Percentiles rank a stretch among this genome's conserved stretches.
Conservation (phyloP, 2,329 filamentous ascomycete species). For the Diaporthe nobilis region DNA sequence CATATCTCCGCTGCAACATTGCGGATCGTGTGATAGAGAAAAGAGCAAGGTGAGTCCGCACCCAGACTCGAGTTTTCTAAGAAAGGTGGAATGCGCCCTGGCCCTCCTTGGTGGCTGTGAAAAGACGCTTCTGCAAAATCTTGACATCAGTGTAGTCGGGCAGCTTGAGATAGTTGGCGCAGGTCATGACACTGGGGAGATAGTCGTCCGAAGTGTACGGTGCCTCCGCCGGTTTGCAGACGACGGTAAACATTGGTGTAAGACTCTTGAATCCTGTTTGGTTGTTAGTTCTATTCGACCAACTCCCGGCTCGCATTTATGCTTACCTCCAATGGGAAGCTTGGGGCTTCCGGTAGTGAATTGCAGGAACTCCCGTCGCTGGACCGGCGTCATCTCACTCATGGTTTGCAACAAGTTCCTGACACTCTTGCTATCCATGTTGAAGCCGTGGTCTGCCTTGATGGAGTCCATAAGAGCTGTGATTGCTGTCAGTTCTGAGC, state of each 20-base stretch:
- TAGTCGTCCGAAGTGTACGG: constrained; percentile 97
- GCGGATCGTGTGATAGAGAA: constrained; percentile 2
- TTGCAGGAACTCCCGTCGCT: constrained; percentile 94
- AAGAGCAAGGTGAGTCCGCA: constrained; percentile 5
- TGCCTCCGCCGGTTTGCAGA: constrained; percentile 97
- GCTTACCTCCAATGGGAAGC: constrained; percentile 94
- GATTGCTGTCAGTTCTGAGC: constrained; percentile 43
- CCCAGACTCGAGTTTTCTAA: constrained; percentile 56
- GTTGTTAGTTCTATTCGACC: constrained; percentile 47
- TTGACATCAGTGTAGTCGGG: constrained; percentile 90
- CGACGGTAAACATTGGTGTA: constrained; percentile 98
- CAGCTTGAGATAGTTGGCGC: constrained; percentile 98
- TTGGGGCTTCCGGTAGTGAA: constrained; percentile 99
- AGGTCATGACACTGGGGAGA: constrained; percentile 99
- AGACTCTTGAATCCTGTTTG: constrained; percentile 90
- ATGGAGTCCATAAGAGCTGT: constrained; percentile 95
- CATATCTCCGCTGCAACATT: constrained; percentile 18
- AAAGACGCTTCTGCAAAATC: constrained; percentile 82
- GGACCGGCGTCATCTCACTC: constrained; percentile 82
- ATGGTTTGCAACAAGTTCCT: constrained; percentile 94
- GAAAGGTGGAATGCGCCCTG: constrained; percentile 98
- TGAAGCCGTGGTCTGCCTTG: constrained; percentile 98
- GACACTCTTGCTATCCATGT: constrained; percentile 97
- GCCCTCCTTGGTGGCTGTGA: constrained; percentile 91
- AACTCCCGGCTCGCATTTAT: constrained; percentile 5